Percentiles rank a stretch among this genome's conserved stretches.
These are phyloP conservation scores for Picea abies DNA, from an alignment of 83 land plant species.

Conservation along the genomic window DNA sequence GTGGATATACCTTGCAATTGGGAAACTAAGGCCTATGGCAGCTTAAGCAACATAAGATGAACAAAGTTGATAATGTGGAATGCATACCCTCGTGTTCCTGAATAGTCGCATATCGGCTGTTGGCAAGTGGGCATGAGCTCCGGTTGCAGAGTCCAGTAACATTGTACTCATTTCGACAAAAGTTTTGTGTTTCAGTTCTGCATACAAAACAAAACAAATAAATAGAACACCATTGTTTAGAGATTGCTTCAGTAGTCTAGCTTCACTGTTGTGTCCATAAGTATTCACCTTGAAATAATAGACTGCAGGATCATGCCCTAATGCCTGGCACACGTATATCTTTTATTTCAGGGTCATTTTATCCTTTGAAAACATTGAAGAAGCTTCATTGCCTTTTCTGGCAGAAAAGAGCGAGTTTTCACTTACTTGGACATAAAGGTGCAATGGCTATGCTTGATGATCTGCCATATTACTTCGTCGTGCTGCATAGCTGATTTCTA, in stretches of 20 bases:
- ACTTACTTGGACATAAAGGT: slow-evolving; percentile 90
- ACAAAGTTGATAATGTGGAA: not conserved
- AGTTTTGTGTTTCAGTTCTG: slow-evolving; percentile 84
- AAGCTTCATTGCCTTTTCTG: not conserved
- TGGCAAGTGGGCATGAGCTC: slow-evolving; percentile 99
- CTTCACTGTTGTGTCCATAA: not conserved
- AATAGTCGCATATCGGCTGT: slow-evolving; percentile 95
- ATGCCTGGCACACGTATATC: too few species aligned
- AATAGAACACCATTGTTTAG: slow-evolving; percentile 8
- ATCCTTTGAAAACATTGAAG: too few species aligned
- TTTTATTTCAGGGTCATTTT: too few species aligned
- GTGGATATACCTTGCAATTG: too few species aligned
- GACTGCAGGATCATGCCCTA: too few species aligned
- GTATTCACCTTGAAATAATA: slow-evolving; percentile 1
- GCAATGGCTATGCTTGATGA: slow-evolving; percentile 92
- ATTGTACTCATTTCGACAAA: slow-evolving; percentile 91
- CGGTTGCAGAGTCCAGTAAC: slow-evolving; percentile 98
- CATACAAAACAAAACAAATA: not conserved
- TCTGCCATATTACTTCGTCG: slow-evolving; percentile 99
- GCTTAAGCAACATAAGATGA: too few species aligned
- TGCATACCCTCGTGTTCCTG: slow-evolving; percentile 85
- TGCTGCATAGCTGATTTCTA: slow-evolving; percentile 67
- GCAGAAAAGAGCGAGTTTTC: not conserved
- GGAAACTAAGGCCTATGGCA: too few species aligned
- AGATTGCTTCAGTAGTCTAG: slow-evolving; percentile 3